Conservation (phyloP, 2,329 filamentous ascomycete species). For the Talaromyces rugulosus region DNA sequence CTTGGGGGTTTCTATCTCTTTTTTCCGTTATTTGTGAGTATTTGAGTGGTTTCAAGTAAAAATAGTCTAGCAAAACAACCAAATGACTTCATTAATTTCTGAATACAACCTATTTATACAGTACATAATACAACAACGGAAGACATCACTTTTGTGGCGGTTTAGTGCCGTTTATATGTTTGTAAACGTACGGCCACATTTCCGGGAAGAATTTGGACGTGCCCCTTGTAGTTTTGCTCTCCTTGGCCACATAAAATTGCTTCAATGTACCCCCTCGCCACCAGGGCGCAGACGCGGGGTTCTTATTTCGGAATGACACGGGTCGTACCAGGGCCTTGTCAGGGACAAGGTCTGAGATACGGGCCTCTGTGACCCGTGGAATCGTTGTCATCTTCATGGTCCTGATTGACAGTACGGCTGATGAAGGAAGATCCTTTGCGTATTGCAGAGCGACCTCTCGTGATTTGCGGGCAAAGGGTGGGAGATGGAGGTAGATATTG, state of each 20-base stretch:
- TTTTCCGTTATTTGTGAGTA: neutral
- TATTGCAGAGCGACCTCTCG: constrained; percentile 44
- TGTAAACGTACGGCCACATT: constrained; percentile 40
- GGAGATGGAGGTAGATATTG: constrained; percentile 66
- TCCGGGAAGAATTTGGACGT: constrained; percentile 40
- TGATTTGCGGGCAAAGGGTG: constrained; percentile 60
- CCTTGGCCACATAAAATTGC: constrained; percentile 36
- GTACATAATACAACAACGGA: neutral
- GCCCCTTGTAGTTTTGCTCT: constrained; percentile 33
- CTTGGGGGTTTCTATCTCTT: too few relatives aligned
- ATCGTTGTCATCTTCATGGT: constrained; percentile 45
- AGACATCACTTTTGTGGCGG: neutral
- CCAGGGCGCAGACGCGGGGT: constrained; percentile 32
- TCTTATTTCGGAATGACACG: constrained; percentile 38
- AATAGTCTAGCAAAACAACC: neutral
- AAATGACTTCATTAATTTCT: neutral
- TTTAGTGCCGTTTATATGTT: constrained; percentile 29
- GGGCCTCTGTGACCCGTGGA: constrained; percentile 38
- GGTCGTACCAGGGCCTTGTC: constrained; percentile 33
- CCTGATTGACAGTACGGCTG: constrained; percentile 40
- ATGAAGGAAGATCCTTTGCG: constrained; percentile 40
- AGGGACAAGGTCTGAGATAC: constrained; percentile 37
- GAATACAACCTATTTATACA: neutral
- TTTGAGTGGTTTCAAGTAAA: neutral
- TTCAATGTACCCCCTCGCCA: constrained; percentile 33